Conservation (phyloP, 805 yeast genomes). For the Zygosaccharomyces siamensis region DNA sequence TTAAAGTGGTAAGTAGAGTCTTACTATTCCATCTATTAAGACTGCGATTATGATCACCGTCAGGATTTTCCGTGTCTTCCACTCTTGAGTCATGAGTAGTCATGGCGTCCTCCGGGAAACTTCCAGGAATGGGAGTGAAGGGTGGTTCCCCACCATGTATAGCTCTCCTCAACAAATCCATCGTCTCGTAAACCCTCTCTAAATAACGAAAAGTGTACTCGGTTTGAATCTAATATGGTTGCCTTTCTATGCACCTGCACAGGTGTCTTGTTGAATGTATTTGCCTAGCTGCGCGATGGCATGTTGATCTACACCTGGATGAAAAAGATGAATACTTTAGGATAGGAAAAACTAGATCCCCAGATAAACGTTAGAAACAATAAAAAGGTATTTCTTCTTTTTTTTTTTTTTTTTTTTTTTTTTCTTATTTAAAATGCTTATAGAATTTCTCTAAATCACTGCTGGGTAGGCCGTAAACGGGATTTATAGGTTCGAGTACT, state of each 20-base stretch:
- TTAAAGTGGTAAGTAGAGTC: constrained; percentile 6
- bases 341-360: background rate
- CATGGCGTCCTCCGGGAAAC: constrained; percentile 4
- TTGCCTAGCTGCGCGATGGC: constrained; percentile 1
- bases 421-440: constrained; percentile 14
- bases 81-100: constrained; percentile 4
- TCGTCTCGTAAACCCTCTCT: background rate
- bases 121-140: constrained; percentile 17
- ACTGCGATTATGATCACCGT: background rate
- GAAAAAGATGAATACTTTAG: background rate
- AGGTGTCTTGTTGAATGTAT: constrained; percentile 1
- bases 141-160: constrained; percentile 15
- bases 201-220: too few species aligned
- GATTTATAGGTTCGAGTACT: constrained; percentile 39
- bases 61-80: background rate
- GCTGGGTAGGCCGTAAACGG: constrained; percentile 55
- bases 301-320: background rate
- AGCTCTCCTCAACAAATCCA: constrained; percentile 18
- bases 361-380: background rate
- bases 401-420: too few species aligned
- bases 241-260: background rate
- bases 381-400: background rate
- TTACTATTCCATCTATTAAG: constrained; percentile 6
- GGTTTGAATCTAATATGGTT: too few species aligned
- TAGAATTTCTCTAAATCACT: constrained; percentile 38